These are phyloP conservation scores for Tulasnella sp. DNA, from an alignment of 768 basidiomycete genomes.

Conservation along the genomic window DNA sequence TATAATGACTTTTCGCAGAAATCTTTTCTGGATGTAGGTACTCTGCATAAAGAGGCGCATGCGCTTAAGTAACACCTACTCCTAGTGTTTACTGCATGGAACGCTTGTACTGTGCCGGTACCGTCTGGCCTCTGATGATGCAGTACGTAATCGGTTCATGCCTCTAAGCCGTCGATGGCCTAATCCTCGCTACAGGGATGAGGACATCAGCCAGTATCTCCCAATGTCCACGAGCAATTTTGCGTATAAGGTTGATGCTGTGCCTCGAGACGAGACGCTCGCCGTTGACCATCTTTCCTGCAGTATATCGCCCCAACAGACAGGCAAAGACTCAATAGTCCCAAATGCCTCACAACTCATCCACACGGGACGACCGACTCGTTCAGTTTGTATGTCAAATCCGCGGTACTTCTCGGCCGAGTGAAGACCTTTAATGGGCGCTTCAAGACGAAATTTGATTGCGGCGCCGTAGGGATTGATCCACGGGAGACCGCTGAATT, in stretches of 20 bases:
- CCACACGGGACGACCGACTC: conserved; percentile 31
- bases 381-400: conserved; percentile 35
- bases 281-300: neutral
- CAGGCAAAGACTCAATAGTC: conserved; percentile 31
- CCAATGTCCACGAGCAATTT: conserved; percentile 17
- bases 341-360: conserved; percentile 31
- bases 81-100: conserved; percentile 23
- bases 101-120: conserved; percentile 27
- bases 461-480: conserved; percentile 45
- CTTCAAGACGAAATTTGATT: conserved; percentile 29
- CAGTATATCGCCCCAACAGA: conserved; percentile 1
- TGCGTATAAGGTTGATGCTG: neutral
- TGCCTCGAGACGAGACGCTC: neutral
- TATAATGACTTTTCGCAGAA: conserved; percentile 10
- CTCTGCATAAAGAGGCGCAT: neutral
- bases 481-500: conserved; percentile 65
- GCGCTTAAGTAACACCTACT: neutral
- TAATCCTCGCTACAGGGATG: conserved; percentile 22
- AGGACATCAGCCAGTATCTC: conserved; percentile 32
- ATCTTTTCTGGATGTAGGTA: conserved; percentile 32
- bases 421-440: conserved; percentile 35
- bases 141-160: conserved; percentile 6
- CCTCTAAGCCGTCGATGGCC: neutral
- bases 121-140: conserved; percentile 25
- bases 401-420: conserved; percentile 27